phyloP scores from a whole-genome alignment of 1,284 basidiomycete species.

The Abortiporus biennis region DNA sequence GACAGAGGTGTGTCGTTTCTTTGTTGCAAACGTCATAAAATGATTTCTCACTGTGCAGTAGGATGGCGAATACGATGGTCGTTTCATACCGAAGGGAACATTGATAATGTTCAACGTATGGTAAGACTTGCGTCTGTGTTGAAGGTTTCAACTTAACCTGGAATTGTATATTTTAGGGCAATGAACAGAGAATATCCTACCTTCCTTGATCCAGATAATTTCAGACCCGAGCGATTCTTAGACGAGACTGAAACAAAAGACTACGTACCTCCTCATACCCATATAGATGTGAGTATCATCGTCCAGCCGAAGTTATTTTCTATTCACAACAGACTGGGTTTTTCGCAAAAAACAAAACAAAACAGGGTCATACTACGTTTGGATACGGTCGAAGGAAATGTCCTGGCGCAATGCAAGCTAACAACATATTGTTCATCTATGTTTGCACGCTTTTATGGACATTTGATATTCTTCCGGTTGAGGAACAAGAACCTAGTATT shows the following conservation, averaged over 20 bases:
- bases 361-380: slow-evolving; percentile 7
- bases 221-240: slow-evolving; percentile 21
- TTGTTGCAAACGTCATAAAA: too few relatives aligned
- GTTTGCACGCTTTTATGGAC: slow-evolving; percentile 14
- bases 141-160: too few relatives aligned
- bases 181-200: slow-evolving; percentile 16
- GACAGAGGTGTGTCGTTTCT: slow-evolving; percentile 3
- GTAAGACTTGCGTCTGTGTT: slow-evolving; percentile 18
- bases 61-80: slow-evolving; percentile 37
- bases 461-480: slow-evolving; percentile 13
- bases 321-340: too few relatives aligned
- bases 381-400: slow-evolving; percentile 11
- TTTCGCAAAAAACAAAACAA: too few relatives aligned
- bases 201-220: slow-evolving; percentile 19
- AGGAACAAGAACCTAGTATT: slow-evolving; percentile 7
- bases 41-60: slow-evolving; percentile 11
- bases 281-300: slow-evolving; percentile 1
- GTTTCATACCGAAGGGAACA: slow-evolving; percentile 37
- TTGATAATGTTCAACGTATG: slow-evolving; percentile 38
- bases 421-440: slow-evolving; percentile 11
- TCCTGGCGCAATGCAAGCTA: slow-evolving; percentile 15
- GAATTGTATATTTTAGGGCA: slow-evolving; percentile 18
- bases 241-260: slow-evolving; percentile 5
- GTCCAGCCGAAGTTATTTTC: too few relatives aligned
- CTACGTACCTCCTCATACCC: neutral